Percentiles rank a stretch among this genome's conserved stretches.
phyloP scores from a whole-genome alignment of 2,329 filamentous ascomycete species.

The Aspergillus arachidicola region DNA sequence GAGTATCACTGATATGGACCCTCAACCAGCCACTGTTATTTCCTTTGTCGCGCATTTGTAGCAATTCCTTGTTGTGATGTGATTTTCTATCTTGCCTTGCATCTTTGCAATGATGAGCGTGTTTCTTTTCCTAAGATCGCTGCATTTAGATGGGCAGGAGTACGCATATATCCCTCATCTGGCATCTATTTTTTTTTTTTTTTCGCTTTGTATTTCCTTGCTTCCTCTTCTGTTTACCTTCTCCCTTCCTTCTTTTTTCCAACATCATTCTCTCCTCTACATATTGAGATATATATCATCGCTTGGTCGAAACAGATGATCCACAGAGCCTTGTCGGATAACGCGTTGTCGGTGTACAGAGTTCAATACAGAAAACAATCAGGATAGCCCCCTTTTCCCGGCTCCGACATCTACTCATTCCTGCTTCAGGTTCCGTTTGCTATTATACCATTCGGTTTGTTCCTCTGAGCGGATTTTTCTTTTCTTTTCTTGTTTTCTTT shows the following conservation, averaged over 20 bases:
- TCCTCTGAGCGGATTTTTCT: constrained; percentile 15
- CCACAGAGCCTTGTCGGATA: constrained; percentile 1
- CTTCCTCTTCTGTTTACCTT: constrained; percentile 9
- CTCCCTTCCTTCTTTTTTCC: constrained; percentile 5
- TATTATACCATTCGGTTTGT: constrained; percentile 18
- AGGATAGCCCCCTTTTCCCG: constrained; percentile 3
- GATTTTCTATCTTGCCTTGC: constrained; percentile 25
- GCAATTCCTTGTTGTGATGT: constrained; percentile 22
- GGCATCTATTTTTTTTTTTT: constrained; percentile 22
- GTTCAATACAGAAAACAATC: constrained; percentile 6
- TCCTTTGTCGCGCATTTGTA: constrained; percentile 26
- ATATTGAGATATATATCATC: constrained; percentile 13
- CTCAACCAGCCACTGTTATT: constrained; percentile 15
- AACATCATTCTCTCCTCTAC: constrained; percentile 6
- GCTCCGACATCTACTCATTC: neutral
- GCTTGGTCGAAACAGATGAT: constrained; percentile 10
- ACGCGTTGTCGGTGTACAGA: neutral
- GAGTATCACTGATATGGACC: constrained; percentile 28
- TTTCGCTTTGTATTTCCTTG: constrained; percentile 12
- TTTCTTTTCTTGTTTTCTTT: neutral
- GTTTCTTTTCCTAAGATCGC: constrained; percentile 23
- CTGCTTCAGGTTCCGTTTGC: constrained; percentile 13
- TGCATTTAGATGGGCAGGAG: constrained; percentile 35
- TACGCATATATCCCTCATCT: constrained; percentile 30
- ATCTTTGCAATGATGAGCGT: constrained; percentile 30